Conservation (phyloP, 257 asterid species). For the Solanum commersonii region DNA sequence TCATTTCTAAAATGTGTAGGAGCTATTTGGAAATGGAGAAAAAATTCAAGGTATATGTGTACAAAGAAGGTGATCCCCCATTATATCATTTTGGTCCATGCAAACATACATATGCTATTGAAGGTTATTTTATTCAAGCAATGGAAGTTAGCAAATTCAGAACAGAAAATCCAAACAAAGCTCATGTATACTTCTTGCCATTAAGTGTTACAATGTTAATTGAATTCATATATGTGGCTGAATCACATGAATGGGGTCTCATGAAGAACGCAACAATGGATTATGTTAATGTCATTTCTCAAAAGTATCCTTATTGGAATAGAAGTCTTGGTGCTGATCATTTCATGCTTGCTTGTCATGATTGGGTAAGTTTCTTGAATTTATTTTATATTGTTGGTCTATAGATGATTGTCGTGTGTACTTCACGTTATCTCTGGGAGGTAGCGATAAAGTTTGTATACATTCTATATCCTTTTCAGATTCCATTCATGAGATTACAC, state of each 20-base stretch:
- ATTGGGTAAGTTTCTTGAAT: constrained; percentile 40
- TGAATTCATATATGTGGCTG: constrained; percentile 24
- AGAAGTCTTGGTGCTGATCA: constrained; percentile 72
- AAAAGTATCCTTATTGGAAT: constrained; percentile 65
- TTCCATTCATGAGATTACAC: background rate
- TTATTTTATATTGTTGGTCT: background rate
- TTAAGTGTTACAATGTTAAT: constrained; percentile 53
- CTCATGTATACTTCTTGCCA: constrained; percentile 56
- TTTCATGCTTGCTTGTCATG: constrained; percentile 84
- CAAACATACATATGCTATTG: constrained; percentile 48
- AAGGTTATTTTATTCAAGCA: constrained; percentile 48
- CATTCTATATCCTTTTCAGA: background rate
- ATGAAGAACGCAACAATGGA: constrained; percentile 21
- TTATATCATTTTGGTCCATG: constrained; percentile 66
- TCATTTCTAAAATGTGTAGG: constrained; percentile 9
- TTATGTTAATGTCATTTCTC: constrained; percentile 16
- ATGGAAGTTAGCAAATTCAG: constrained; percentile 43
- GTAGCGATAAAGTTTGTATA: background rate
- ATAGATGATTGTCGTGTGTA: background rate
- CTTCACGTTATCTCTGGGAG: background rate
- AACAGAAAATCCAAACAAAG: constrained; percentile 39
- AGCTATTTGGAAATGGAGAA: constrained; percentile 70
- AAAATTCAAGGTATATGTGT: constrained; percentile 40
- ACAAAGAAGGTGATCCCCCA: constrained; percentile 73
- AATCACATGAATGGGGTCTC: constrained; percentile 41